Conservation (phyloP, 2,329 filamentous ascomycete genomes). For the Colletotrichum tanaceti region DNA sequence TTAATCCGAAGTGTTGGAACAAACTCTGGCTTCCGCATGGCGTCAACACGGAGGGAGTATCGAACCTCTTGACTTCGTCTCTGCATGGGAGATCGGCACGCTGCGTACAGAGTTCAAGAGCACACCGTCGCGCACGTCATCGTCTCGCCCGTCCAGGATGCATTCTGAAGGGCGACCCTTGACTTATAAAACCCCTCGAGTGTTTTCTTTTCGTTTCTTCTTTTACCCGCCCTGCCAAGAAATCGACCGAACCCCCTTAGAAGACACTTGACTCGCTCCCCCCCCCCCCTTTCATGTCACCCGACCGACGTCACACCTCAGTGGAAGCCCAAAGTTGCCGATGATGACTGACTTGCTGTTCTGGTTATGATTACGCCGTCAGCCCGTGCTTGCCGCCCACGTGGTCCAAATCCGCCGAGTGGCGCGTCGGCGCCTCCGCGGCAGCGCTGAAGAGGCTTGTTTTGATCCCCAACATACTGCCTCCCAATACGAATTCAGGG, state of each 20-base stretch:
- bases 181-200: not conserved
- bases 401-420: constrained; percentile 51
- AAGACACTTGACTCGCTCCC: no score
- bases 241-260: not conserved
- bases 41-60: not conserved
- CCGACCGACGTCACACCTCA: not conserved
- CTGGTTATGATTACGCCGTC: constrained; percentile 47
- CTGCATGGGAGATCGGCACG: not conserved
- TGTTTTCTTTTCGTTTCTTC: not conserved
- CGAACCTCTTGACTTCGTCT: not conserved
- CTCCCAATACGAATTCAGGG: constrained; percentile 54
- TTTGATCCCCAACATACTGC: constrained; percentile 52
- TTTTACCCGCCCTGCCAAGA: not conserved
- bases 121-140: constrained; percentile 2
- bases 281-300: not conserved
- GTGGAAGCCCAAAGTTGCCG: constrained; percentile 17
- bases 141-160: not conserved
- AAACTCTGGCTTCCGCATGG: not conserved
- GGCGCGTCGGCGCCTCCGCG: constrained; percentile 50
- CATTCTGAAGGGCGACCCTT: not conserved
- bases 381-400: constrained; percentile 50
- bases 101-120: no score
- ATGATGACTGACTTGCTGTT: constrained; percentile 43
- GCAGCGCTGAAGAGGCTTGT: constrained; percentile 51
- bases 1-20: not conserved